Evolutionary conservation across 441 rosid genomes (phyloP).

Genomic region (Jatropha podagrica): DNA sequence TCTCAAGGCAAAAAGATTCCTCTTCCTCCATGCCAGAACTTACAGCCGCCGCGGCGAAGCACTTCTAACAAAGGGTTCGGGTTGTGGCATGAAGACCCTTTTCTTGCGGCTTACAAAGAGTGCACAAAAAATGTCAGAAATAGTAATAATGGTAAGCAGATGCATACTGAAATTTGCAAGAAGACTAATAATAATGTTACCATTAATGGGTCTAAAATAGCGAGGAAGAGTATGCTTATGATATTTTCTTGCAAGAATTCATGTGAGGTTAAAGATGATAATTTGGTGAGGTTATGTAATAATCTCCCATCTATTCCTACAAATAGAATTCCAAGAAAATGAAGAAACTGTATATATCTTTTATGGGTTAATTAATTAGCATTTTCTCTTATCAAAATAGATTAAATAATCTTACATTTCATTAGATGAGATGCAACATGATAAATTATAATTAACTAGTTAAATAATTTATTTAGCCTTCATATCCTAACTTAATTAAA

Average conservation of each 20-base stretch:
- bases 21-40: slow-evolving; percentile 44
- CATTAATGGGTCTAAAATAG: slow-evolving; percentile 6
- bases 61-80: slow-evolving; percentile 36
- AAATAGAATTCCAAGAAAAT: slow-evolving; percentile 26
- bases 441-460: no score
- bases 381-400: background rate
- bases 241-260: slow-evolving; percentile 50
- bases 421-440: no score
- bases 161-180: slow-evolving; percentile 9
- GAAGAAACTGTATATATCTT: background rate
- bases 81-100: slow-evolving; percentile 55
- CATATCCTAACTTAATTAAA: no score
- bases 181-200: slow-evolving; percentile 19
- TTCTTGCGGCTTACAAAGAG: slow-evolving; percentile 56
- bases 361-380: no score
- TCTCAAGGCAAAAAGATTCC: slow-evolving; percentile 32
- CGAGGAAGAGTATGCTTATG: slow-evolving; percentile 23
- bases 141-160: background rate
- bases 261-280: slow-evolving; percentile 46
- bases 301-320: slow-evolving; percentile 45
- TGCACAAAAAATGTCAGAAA: slow-evolving; percentile 39
- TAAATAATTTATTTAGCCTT: no score
- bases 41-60: slow-evolving; percentile 27
- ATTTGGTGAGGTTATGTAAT: slow-evolving; percentile 30
- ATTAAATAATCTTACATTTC: background rate